Percentiles rank a stretch among this genome's conserved stretches.
phyloP scores from a whole-genome alignment of 768 basidiomycete genomes.

The Phaffia australis region DNA sequence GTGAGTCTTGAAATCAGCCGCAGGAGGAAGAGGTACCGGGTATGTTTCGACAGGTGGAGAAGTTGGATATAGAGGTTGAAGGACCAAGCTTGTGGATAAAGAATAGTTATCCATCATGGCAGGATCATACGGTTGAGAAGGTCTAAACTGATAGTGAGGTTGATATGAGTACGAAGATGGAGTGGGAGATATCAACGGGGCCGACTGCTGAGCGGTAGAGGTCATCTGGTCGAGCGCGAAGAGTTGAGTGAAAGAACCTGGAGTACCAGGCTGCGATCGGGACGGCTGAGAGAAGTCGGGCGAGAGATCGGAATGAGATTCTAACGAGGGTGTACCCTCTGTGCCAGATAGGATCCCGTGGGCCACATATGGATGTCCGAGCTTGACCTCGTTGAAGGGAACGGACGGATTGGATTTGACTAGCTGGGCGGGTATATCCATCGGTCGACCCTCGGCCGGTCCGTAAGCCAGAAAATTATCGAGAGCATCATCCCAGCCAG shows the following conservation, averaged over 20 bases:
- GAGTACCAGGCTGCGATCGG: constrained; percentile 15
- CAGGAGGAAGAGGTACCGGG: not conserved
- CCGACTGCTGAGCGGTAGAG: not conserved
- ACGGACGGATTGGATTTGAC: not conserved
- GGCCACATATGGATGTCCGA: not conserved
- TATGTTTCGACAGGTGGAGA: not conserved
- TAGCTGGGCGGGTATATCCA: not conserved
- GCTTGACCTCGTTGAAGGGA: not conserved
- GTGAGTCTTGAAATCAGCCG: constrained; percentile 5
- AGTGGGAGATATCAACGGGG: not conserved
- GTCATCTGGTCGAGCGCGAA: not conserved
- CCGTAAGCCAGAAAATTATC: too few species aligned
- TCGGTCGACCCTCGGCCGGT: not conserved
- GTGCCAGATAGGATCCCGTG: not conserved
- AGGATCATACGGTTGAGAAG: constrained; percentile 12
- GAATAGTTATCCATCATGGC: constrained; percentile 9
- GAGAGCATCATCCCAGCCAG: too few species aligned
- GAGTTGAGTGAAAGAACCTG: constrained; percentile 8
- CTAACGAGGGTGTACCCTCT: constrained; percentile 13
- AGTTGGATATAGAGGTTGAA: too few species aligned
- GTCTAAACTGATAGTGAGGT: not conserved
- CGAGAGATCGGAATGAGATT: constrained; percentile 17
- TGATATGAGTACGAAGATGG: not conserved
- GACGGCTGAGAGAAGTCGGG: constrained; percentile 15
- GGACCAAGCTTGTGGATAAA: not conserved